Evolutionary conservation across 176 grass and related monocot genomes (phyloP).

Genomic region (Elymus sibiricus): DNA sequence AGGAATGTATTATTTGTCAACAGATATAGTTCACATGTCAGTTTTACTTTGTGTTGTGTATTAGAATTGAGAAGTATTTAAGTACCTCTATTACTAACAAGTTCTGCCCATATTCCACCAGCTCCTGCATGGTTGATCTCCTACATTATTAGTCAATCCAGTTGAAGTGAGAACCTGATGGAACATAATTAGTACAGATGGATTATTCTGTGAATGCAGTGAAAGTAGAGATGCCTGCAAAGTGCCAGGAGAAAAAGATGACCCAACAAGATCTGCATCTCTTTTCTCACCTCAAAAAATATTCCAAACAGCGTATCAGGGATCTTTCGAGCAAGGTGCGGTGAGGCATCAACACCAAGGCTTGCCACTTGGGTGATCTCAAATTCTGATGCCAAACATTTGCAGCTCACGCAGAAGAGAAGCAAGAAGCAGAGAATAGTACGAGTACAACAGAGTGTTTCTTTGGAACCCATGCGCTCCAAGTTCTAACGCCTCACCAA

Average conservation of each 20-base stretch:
- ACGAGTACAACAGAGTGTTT: neutral
- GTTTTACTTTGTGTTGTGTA: neutral
- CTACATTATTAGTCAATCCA: slow-evolving; percentile 37
- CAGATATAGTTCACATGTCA: no score
- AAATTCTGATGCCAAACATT: slow-evolving; percentile 42
- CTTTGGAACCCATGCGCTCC: slow-evolving; percentile 20
- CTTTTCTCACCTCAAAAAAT: slow-evolving; percentile 84
- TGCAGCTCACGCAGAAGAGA: neutral
- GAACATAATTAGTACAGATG: neutral
- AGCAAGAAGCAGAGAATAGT: slow-evolving; percentile 13
- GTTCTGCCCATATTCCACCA: slow-evolving; percentile 91
- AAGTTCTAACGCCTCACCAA: neutral
- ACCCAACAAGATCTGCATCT: neutral
- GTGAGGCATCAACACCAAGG: slow-evolving; percentile 59
- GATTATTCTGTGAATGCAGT: neutral
- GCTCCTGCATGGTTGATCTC: slow-evolving; percentile 98
- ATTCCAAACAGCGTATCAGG: slow-evolving; percentile 82
- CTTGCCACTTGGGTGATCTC: slow-evolving; percentile 44
- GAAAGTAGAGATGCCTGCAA: neutral
- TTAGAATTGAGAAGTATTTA: neutral
- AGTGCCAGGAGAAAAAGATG: neutral
- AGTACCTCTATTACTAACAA: slow-evolving; percentile 94
- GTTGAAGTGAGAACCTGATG: neutral
- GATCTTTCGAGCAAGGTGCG: slow-evolving; percentile 42
- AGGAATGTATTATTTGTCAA: no score